Percentiles rank a stretch among this genome's conserved stretches.
Evolutionary conservation across 2,329 filamentous ascomycete species (phyloP).

Genomic region (Tolypocladium guangdongense): DNA sequence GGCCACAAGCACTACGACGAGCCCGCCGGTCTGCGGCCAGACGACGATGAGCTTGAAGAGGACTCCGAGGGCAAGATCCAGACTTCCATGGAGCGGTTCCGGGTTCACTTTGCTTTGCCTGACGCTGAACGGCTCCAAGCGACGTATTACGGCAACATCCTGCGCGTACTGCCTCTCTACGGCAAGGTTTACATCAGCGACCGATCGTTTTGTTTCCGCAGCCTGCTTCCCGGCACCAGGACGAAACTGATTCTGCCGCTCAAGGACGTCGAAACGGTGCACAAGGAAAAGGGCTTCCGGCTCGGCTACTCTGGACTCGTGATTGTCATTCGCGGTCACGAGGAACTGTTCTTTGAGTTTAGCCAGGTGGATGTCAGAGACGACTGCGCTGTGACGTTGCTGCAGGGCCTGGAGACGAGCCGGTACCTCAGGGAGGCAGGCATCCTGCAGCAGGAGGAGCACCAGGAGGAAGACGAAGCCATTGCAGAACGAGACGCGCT

Average conservation of each 20-base stretch:
- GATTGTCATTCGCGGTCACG: constrained; percentile 84
- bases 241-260: constrained; percentile 89
- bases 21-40: constrained; percentile 36
- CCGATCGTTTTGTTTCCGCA: constrained; percentile 83
- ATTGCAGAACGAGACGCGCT: constrained; percentile 73
- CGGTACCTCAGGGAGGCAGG: constrained; percentile 62
- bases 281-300: constrained; percentile 90
- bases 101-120: constrained; percentile 82
- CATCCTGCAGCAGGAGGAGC: constrained; percentile 55
- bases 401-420: constrained; percentile 64
- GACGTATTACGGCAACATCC: constrained; percentile 86
- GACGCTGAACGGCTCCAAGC: constrained; percentile 73
- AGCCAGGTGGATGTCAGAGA: constrained; percentile 66
- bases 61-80: constrained; percentile 55
- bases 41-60: constrained; percentile 44
- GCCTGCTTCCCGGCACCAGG: constrained; percentile 74
- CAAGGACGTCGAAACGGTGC: constrained; percentile 82
- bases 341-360: constrained; percentile 96
- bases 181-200: constrained; percentile 95
- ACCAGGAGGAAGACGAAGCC: constrained; percentile 61
- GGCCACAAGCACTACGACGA: constrained; percentile 80
- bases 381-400: constrained; percentile 74
- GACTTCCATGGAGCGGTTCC: constrained; percentile 68
- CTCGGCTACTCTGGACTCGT: constrained; percentile 86
- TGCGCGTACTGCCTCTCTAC: constrained; percentile 81